A percentile compares a stretch with the other conserved stretches of the same genome.
These are phyloP conservation scores for Cladosporium sphaerospermum DNA, from an alignment of 2,329 filamentous ascomycete species.

Conservation along the genomic window DNA sequence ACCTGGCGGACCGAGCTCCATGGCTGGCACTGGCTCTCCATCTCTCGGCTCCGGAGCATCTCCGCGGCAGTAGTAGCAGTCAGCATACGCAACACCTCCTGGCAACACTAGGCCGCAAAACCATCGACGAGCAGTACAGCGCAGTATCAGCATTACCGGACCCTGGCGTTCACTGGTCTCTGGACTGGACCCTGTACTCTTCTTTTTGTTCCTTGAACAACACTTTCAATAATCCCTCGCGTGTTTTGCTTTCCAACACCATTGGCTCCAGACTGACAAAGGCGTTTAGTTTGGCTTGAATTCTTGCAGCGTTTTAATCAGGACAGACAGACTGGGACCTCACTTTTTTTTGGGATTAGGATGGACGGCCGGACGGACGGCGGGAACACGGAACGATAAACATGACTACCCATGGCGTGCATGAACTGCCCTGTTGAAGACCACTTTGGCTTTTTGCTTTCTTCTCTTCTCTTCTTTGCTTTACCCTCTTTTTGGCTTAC, in stretches of 20 bases:
- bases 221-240: no score
- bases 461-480: neutral
- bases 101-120: no score
- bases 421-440: neutral
- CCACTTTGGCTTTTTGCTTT: neutral
- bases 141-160: no score
- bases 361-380: neutral
- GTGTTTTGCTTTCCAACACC: no score
- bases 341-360: neutral
- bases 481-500: neutral
- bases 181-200: no score
- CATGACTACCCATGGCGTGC: neutral
- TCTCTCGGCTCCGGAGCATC: neutral
- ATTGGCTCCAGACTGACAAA: no score
- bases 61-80: neutral
- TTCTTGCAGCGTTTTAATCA: no score
- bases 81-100: no score
- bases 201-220: no score
- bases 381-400: neutral
- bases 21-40: neutral
- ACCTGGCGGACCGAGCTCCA: neutral
- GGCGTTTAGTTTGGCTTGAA: no score
- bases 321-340: neutral
- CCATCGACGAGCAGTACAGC: no score
- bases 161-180: no score